Evolutionary conservation across 1,139 yeast genomes (phyloP).

Genomic region (Tardiomyces blankii): DNA sequence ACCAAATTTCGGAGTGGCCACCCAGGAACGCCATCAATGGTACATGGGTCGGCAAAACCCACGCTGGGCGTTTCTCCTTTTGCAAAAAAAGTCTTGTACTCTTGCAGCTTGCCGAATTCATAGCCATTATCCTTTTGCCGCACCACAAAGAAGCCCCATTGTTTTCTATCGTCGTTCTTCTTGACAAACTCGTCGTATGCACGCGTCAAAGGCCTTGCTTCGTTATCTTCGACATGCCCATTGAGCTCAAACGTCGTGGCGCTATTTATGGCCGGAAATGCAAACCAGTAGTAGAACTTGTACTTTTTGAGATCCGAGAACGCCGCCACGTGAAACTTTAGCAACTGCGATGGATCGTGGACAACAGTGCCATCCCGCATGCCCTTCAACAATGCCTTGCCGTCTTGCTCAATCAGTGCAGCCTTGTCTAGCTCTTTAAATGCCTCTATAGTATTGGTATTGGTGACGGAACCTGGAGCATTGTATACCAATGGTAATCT

Average conservation of each 20-base stretch:
- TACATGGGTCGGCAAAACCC: conserved; percentile 54
- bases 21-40: conserved; percentile 40
- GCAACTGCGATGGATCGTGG: conserved; percentile 30
- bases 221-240: neutral
- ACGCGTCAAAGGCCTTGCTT: neutral
- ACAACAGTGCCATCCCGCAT: conserved; percentile 28
- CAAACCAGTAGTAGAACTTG: conserved; percentile 82
- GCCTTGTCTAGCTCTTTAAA: conserved; percentile 61
- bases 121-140: neutral
- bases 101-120: neutral
- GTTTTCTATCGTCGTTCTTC: conserved; percentile 1
- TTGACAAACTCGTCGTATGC: neutral
- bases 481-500: conserved; percentile 2
- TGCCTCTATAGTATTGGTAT: conserved; percentile 77
- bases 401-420: conserved; percentile 41
- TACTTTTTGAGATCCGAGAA: conserved; percentile 86
- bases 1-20: conserved; percentile 58
- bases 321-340: conserved; percentile 48
- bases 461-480: conserved; percentile 36
- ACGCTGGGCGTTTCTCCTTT: conserved; percentile 21
- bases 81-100: conserved; percentile 3
- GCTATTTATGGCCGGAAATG: conserved; percentile 47
- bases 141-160: conserved; percentile 24
- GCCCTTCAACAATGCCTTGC: conserved; percentile 17
- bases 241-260: neutral